Conservation (phyloP, 352 stramenopile genomes). For the Phytophthora tentaculata region DNA sequence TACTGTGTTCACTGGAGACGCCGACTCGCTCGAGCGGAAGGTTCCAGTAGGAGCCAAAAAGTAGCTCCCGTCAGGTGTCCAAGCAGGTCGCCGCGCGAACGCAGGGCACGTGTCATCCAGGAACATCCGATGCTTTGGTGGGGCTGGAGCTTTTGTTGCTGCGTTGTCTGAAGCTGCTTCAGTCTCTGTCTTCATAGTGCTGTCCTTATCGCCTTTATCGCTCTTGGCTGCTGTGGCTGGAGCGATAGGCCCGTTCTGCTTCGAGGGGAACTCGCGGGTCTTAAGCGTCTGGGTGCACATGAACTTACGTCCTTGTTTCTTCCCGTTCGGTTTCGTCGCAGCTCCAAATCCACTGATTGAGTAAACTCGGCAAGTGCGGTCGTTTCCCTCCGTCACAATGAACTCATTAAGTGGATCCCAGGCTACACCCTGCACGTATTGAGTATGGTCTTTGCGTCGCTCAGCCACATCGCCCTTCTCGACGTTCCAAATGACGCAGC, state of each 20-base stretch:
- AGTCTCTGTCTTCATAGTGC: slow-evolving; percentile 1
- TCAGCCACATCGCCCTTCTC: slow-evolving; percentile 81
- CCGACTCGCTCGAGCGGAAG: slow-evolving; percentile 57
- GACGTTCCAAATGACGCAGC: slow-evolving; percentile 89
- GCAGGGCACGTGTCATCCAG: slow-evolving; percentile 94
- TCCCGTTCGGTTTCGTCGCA: slow-evolving; percentile 48
- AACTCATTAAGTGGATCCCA: slow-evolving; percentile 96
- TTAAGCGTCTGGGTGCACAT: slow-evolving; percentile 81
- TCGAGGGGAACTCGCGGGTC: slow-evolving; percentile 63
- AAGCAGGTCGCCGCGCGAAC: slow-evolving; percentile 93
- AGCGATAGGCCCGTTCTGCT: background rate
- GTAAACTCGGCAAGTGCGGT: slow-evolving; percentile 95
- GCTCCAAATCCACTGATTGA: slow-evolving; percentile 72
- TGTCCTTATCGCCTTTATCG: slow-evolving; percentile 19
- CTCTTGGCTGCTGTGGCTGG: slow-evolving; percentile 18
- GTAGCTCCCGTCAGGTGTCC: slow-evolving; percentile 94
- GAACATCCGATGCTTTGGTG: slow-evolving; percentile 89
- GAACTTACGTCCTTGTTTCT: slow-evolving; percentile 80
- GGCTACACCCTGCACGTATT: slow-evolving; percentile 97
- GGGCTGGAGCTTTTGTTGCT: slow-evolving; percentile 19
- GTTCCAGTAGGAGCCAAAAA: slow-evolving; percentile 89
- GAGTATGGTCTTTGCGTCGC: slow-evolving; percentile 92
- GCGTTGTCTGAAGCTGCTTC: slow-evolving; percentile 8
- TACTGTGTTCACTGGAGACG: slow-evolving; percentile 78
- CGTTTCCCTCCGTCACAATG: slow-evolving; percentile 93